Conservation (phyloP, 441 rosid genomes). For the Eutrema salsugineum region DNA sequence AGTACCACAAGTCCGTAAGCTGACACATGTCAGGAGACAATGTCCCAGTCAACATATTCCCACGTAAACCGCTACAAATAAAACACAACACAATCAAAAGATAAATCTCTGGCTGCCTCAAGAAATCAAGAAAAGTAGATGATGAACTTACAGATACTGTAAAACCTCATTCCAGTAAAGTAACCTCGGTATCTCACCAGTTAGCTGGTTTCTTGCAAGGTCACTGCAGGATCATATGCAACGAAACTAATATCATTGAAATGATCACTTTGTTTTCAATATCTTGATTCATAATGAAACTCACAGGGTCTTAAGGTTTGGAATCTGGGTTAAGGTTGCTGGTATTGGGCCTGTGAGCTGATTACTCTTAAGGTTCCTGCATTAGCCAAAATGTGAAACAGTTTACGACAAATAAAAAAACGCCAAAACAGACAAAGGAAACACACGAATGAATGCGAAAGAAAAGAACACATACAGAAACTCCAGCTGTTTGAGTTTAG, state of each 20-base stretch:
- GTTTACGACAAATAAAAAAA: background rate
- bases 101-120: background rate
- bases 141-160: conserved; percentile 78
- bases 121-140: background rate
- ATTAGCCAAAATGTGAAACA: background rate
- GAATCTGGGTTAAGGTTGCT: conserved; percentile 87
- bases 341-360: conserved; percentile 91
- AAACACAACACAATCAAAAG: background rate
- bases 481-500: conserved; percentile 80
- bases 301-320: conserved; percentile 79
- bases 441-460: background rate
- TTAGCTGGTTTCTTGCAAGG: conserved; percentile 78
- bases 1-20: conserved; percentile 90
- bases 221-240: conserved; percentile 41
- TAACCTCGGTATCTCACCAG: conserved; percentile 82
- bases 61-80: conserved; percentile 68
- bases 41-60: conserved; percentile 72
- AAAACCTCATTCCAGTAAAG: conserved; percentile 95
- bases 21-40: conserved; percentile 92
- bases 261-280: background rate
- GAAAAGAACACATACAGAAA: conserved; percentile 43
- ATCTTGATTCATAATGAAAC: conserved; percentile 13
- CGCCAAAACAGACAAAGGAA: background rate
- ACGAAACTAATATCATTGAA: background rate
- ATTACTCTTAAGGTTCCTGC: conserved; percentile 79